Percentiles rank a stretch among this genome's conserved stretches.
Conservation (phyloP, 1,284 basidiomycete genomes). For the Meira miltonrushii region DNA sequence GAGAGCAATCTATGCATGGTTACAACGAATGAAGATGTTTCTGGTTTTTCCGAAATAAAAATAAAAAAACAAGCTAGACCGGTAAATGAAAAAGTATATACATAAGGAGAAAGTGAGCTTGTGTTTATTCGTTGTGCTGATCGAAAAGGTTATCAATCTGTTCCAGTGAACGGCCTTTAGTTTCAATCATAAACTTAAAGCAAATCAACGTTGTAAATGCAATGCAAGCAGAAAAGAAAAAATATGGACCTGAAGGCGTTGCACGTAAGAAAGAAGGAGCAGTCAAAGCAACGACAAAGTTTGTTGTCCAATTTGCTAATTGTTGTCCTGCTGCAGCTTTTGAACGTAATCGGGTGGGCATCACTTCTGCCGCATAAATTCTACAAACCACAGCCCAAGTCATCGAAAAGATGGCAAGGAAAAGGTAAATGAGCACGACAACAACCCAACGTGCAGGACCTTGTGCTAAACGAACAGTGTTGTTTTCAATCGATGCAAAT, state of each 20-base stretch:
- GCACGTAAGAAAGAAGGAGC: constrained; percentile 9
- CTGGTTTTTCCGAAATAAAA: too few relatives aligned
- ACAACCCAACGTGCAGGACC: constrained; percentile 11
- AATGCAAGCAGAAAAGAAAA: constrained; percentile 8
- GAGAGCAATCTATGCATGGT: too few relatives aligned
- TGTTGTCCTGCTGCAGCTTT: constrained; percentile 10
- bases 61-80: too few relatives aligned
- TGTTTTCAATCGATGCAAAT: constrained; percentile 2
- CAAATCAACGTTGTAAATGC: constrained; percentile 3
- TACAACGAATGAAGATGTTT: too few relatives aligned
- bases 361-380: constrained; percentile 12
- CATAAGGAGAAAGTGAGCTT: too few relatives aligned
- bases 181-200: constrained; percentile 9
- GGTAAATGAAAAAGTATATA: too few relatives aligned
- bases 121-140: neutral
- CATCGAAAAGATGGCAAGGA: constrained; percentile 11
- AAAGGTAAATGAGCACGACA: constrained; percentile 11
- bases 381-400: constrained; percentile 9
- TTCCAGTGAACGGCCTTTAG: constrained; percentile 12
- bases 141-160: constrained; percentile 8
- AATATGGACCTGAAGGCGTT: constrained; percentile 13
- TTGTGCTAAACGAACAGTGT: constrained; percentile 4
- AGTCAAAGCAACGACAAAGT: constrained; percentile 10
- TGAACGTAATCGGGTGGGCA: constrained; percentile 12
- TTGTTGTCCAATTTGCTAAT: constrained; percentile 11